Base-by-base conservation (phyloP, 805 yeast species). In the Maudiozyma serrabonitensis region DNA sequence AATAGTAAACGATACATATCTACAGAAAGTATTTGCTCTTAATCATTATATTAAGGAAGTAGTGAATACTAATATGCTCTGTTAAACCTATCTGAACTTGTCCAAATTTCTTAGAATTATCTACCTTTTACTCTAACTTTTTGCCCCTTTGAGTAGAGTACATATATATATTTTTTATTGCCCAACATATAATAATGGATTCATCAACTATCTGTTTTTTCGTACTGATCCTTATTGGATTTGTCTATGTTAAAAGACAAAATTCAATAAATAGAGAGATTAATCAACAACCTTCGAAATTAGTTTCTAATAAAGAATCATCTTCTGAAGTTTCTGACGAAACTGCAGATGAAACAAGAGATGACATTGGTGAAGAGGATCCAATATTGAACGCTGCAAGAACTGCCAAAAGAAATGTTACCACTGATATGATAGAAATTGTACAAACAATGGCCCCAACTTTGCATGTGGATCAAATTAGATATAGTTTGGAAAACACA, bases 361-460 rank as follows among this genome's bases (percentile, higher is more conserved):
- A 39, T 28, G 44, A 13, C 26, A 21, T 26, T 5, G 32, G 32
- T 28, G 40, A 35, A n/a, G 41, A 43, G 12, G 46, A 43, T 31
- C 45, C 43, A 43, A 39, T 43, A 42, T 18, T 45, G 45, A 40
- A 43, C 23, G 31, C 42, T 21, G 7, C 37, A 12, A 42, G 39
- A 43, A 42, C 8, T 34, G 55, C 34, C 28, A 69, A 75, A 44
- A 75, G 86, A 50, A 69, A 64, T 13, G 81, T 84, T 21, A 80
- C 83, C 3, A 72, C 71, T 5, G 78, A 77, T 50, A 91, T 91
- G 98, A 74, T 91, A 42, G 93, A 84, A 54, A 82, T 86, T 0
- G 96, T 91, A 2, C 85, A 81, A 56, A 80, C 88, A 41, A 72
- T 91, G 49, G 95, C 89, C 0, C 96, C 97, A 4, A 72, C 73